Conservation (phyloP, 192 early-diverging fungal genomes). For the Gonapodya prolifera region DNA sequence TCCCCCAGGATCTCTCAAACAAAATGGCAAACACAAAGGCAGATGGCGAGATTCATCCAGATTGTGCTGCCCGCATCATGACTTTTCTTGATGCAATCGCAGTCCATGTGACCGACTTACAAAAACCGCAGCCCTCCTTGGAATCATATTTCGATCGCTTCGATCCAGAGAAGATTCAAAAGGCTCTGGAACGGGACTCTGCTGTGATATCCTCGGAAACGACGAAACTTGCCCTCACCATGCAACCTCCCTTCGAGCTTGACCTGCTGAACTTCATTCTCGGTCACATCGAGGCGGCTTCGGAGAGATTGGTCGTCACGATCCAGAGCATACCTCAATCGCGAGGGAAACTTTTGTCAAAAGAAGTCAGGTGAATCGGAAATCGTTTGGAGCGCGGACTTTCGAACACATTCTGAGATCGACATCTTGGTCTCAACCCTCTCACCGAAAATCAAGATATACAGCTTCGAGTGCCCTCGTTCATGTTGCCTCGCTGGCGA, state of each 20-base stretch:
- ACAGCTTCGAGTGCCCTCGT: background rate
- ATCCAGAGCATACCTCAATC: background rate
- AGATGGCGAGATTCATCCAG: background rate
- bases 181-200: background rate
- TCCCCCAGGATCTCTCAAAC: background rate
- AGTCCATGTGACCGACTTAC: background rate
- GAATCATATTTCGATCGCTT: background rate
- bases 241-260: background rate
- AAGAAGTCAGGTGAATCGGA: background rate
- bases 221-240: background rate
- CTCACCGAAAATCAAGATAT: background rate
- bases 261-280: background rate
- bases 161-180: background rate
- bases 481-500: background rate
- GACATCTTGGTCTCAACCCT: too few relatives aligned
- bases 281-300: background rate
- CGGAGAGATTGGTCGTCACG: background rate
- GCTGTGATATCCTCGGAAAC: background rate
- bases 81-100: background rate
- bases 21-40: background rate
- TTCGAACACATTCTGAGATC: background rate
- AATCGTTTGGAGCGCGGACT: background rate
- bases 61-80: background rate
- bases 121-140: background rate
- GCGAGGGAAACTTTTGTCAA: background rate